phyloP scores from a whole-genome alignment of 345 rosid species.

The Murraya paniculata region DNA sequence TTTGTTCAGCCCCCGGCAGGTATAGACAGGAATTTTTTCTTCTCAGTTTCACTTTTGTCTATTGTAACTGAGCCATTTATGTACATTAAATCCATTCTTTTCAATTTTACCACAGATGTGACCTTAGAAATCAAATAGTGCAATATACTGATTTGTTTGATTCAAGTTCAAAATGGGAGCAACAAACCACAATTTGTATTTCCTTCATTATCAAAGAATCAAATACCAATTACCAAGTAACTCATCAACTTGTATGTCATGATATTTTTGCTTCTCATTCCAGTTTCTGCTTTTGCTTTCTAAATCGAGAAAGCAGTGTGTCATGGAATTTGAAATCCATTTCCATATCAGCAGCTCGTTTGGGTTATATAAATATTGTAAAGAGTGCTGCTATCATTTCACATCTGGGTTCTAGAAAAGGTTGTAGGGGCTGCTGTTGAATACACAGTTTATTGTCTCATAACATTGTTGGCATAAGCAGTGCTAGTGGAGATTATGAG shows the following conservation, averaged over 20 bases:
- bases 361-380: background rate
- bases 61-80: background rate
- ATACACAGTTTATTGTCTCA: background rate
- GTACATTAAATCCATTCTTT: constrained; percentile 8
- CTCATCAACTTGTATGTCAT: background rate
- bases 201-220: background rate
- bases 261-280: background rate
- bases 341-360: no score
- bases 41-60: background rate
- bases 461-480: background rate
- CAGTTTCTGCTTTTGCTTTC: background rate
- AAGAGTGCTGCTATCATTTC: background rate
- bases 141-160: background rate
- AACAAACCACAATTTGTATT: background rate
- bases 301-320: background rate
- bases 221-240: background rate
- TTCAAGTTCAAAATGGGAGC: background rate
- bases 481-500: background rate
- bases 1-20: background rate
- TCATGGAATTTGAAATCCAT: background rate
- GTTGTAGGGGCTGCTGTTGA: background rate
- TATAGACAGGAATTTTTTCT: background rate
- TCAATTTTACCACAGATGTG: background rate
- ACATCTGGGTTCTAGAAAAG: background rate
- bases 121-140: background rate